Base-by-base conservation (phyloP, 2,329 filamentous ascomycete genomes). In the Xylaria sp. region DNA sequence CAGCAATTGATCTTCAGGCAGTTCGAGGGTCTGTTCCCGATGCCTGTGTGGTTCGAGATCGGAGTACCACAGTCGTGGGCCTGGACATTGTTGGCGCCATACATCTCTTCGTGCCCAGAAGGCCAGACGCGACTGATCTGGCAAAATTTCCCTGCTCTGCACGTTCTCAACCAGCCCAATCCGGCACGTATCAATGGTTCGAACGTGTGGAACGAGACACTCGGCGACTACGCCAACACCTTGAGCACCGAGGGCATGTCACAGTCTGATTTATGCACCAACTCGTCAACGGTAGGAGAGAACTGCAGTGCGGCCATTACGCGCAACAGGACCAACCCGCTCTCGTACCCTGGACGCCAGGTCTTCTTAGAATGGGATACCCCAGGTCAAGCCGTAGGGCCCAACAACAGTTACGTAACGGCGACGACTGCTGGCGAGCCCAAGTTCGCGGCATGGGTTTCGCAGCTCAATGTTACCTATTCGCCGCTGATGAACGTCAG, bases 1-100 rank as follows among this genome's bases (percentile, higher is more conserved):
- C 93, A 97, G 82, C 92, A 97, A 82, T 85, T 94, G 83, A 90
- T 92, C 73, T 96, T 96, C 85, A 90, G 93, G 23, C 93, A 96
- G 78, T 93, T 96, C 78, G 86, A 89, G 41, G 93, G 93, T 18
- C 86, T 93, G 7, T 92, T 92, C 80, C 91, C 93, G 25, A 93
- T 93, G 91, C 91, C 92, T 0, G 91, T 92, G 10, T 96, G 92
- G 92, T 94, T 95, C 77, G 89, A 93, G 75, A 85, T 89, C 6
- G 92, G 92, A 48, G 90, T 95, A 28, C 93, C 92, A 0, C 93
- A 97, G 79, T 93, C 90, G 0, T 97, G 93, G 92, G 88, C 90
- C 0, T 97, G 93, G 93, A 92, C 92, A 0, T 85, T 93, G 25
- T 84, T 96, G 4, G 92, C 93, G 0, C 93, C 92, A 0, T 94